Percentiles rank a stretch among this genome's conserved stretches.
phyloP scores from a whole-genome alignment of 371 early-diverging fungal species.

The Apophysomyces elegans region DNA sequence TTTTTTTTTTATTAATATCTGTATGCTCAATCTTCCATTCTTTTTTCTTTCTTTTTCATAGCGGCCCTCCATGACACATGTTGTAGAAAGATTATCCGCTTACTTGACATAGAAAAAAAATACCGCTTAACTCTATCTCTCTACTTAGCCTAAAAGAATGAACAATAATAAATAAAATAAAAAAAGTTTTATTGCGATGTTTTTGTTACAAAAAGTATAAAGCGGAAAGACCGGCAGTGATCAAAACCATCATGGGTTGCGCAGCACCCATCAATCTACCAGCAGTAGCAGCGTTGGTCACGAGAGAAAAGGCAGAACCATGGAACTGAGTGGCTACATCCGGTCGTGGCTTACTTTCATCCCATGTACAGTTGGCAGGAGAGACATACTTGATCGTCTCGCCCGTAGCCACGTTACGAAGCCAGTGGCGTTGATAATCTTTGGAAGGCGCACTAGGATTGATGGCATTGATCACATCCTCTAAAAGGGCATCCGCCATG shows the following conservation, averaged over 20 bases:
- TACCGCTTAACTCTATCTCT: neutral
- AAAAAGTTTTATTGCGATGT: neutral
- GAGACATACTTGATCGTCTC: slow-evolving; percentile 53
- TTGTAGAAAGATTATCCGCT: slow-evolving; percentile 27
- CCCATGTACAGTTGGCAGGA: slow-evolving; percentile 60
- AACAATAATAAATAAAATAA: neutral
- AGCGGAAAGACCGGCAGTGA: neutral
- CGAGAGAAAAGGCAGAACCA: slow-evolving; percentile 27
- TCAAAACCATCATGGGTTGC: neutral
- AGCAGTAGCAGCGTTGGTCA: neutral
- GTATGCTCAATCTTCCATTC: neutral
- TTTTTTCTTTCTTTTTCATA: neutral
- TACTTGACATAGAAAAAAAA: slow-evolving; percentile 20
- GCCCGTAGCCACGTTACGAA: slow-evolving; percentile 67
- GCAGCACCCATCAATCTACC: neutral
- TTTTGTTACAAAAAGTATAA: neutral
- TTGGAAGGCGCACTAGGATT: slow-evolving; percentile 61
- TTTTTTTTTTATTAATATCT: no score
- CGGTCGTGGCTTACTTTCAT: slow-evolving; percentile 51
- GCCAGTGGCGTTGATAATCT: slow-evolving; percentile 60
- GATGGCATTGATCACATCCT: slow-evolving; percentile 69
- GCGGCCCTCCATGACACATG: slow-evolving; percentile 32
- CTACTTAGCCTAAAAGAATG: neutral
- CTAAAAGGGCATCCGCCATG: slow-evolving; percentile 71
- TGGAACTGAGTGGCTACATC: slow-evolving; percentile 54